Evolutionary conservation across 2,329 filamentous ascomycete genomes (phyloP).

Genomic region (Spiromastix sp.): DNA sequence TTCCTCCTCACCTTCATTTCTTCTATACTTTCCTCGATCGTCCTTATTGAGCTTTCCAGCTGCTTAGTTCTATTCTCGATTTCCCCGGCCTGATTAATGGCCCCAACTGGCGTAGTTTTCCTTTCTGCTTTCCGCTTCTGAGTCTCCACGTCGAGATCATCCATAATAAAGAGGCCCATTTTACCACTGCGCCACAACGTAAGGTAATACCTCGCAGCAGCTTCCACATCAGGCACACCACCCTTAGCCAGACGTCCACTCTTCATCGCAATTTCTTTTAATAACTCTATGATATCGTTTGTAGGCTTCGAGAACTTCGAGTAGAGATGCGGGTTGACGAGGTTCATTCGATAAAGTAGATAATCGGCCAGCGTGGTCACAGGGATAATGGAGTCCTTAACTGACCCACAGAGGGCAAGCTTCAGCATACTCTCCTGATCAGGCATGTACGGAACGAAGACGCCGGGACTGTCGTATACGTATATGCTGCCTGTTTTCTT

Average conservation of each 20-base stretch:
- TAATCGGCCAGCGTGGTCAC: conserved; percentile 78
- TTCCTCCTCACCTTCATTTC: too few species aligned
- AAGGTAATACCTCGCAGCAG: conserved; percentile 68
- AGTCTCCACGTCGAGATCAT: conserved; percentile 56
- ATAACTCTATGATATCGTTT: conserved; percentile 67
- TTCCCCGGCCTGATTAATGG: conserved; percentile 35
- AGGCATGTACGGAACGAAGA: conserved; percentile 86
- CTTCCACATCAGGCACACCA: conserved; percentile 58
- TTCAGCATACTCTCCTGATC: conserved; percentile 87
- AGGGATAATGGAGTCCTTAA: conserved; percentile 79
- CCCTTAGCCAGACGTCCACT: conserved; percentile 69
- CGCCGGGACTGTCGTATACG: conserved; percentile 83
- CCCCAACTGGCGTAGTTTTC: conserved; percentile 23
- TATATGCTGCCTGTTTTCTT: conserved; percentile 53
- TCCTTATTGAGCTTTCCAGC: too few species aligned
- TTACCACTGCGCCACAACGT: conserved; percentile 70
- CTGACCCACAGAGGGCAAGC: conserved; percentile 78
- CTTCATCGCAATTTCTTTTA: conserved; percentile 59
- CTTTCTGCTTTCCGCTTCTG: conserved; percentile 37
- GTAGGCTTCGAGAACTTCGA: conserved; percentile 58
- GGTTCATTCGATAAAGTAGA: conserved; percentile 74
- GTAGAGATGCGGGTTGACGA: conserved; percentile 53
- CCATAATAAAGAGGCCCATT: conserved; percentile 67
- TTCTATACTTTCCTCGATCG: too few species aligned
- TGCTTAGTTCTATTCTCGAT: too few species aligned